Evolutionary conservation across 257 asterid genomes (phyloP).

Genomic region (Jasminum sambac): DNA sequence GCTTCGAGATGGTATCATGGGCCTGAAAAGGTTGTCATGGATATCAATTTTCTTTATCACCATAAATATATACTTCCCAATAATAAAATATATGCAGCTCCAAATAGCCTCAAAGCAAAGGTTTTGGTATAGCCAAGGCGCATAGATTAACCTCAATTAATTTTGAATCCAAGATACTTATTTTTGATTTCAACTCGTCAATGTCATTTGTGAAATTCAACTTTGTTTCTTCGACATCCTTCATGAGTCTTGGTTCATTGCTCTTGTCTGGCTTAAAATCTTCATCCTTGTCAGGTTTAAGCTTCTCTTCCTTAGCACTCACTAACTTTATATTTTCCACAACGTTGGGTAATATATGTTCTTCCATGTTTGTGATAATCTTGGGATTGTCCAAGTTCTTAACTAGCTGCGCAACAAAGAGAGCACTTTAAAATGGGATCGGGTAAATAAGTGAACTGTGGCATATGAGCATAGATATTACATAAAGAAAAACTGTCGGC

Average conservation of each 20-base stretch:
- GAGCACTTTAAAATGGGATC: slow-evolving; percentile 11
- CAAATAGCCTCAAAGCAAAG: slow-evolving; percentile 8
- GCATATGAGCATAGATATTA: slow-evolving; percentile 11
- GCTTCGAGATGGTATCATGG: slow-evolving; percentile 35
- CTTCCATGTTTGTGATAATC: slow-evolving; percentile 39
- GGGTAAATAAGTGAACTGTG: not conserved
- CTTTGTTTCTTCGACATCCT: slow-evolving; percentile 42
- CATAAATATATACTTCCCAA: slow-evolving; percentile 8
- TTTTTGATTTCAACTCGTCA: slow-evolving; percentile 53
- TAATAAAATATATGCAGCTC: slow-evolving; percentile 15
- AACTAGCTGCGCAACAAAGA: slow-evolving; percentile 35
- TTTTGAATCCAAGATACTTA: slow-evolving; percentile 54
- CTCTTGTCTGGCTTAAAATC: slow-evolving; percentile 28
- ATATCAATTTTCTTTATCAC: slow-evolving; percentile 3
- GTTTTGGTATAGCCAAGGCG: slow-evolving; percentile 19
- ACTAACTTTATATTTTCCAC: slow-evolving; percentile 31
- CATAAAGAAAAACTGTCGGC: not conserved
- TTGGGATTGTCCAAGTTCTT: slow-evolving; percentile 42
- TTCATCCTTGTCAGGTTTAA: slow-evolving; percentile 26
- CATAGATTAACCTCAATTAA: slow-evolving; percentile 58
- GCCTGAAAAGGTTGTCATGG: slow-evolving; percentile 33
- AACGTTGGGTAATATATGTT: slow-evolving; percentile 34
- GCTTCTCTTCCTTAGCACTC: slow-evolving; percentile 25
- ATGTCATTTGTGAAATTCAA: slow-evolving; percentile 39
- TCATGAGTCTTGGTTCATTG: slow-evolving; percentile 31